phyloP scores from a whole-genome alignment of 78 protist genomes.

The Parvularia atlantis region DNA sequence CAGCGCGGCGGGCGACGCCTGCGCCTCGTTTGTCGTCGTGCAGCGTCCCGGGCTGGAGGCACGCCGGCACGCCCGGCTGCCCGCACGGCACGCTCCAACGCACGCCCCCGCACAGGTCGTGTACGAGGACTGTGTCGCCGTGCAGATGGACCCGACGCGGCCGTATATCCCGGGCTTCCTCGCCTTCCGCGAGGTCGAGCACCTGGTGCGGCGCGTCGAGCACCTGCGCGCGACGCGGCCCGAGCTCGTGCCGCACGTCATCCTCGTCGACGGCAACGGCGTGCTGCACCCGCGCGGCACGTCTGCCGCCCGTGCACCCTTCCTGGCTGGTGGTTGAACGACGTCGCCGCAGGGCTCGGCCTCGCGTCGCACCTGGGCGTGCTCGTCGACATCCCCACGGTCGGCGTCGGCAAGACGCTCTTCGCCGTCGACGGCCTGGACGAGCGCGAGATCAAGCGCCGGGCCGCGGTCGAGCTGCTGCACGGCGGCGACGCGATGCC shows the following conservation, averaged over 20 bases:
- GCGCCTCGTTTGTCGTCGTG: conserved; percentile 29
- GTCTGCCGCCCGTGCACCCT: neutral
- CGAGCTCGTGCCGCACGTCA: conserved; percentile 9
- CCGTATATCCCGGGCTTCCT: conserved; percentile 36
- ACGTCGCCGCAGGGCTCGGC: conserved; percentile 26
- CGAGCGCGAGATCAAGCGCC: neutral
- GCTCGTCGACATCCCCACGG: conserved; percentile 2
- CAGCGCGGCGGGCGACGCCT: conserved; percentile 4
- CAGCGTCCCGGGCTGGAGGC: conserved; percentile 4
- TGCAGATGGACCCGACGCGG: neutral
- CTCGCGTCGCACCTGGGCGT: conserved; percentile 32
- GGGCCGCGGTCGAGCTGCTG: neutral
- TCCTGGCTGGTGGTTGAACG: neutral
- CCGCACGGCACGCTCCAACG: neutral
- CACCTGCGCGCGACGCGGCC: neutral
- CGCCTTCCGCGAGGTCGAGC: conserved; percentile 21
- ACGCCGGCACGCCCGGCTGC: neutral
- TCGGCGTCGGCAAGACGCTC: conserved; percentile 28
- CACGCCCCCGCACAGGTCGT: conserved; percentile 9
- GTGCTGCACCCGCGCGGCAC: conserved; percentile 12
- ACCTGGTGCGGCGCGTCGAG: neutral
- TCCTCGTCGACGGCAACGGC: conserved; percentile 44
- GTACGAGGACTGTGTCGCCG: neutral
- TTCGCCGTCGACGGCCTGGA: conserved; percentile 10
- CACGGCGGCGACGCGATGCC: neutral